A percentile compares a stretch with the other conserved stretches of the same genome.
Conservation (phyloP, 148 eudicot genomes). For the Drosera capensis region DNA sequence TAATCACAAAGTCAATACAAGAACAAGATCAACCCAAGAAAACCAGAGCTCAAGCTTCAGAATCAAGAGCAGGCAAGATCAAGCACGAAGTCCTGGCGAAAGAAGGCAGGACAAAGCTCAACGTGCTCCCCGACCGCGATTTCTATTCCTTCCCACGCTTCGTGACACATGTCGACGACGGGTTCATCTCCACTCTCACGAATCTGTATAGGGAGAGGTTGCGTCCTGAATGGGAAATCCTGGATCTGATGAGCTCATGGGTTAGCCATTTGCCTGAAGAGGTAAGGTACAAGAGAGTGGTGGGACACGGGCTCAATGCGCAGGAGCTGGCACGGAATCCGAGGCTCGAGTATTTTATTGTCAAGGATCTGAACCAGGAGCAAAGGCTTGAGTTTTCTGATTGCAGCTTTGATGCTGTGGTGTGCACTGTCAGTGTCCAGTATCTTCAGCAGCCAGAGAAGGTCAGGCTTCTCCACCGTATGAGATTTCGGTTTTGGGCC, state of each 20-base stretch:
- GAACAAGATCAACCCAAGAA: slow-evolving; percentile 9
- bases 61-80: slow-evolving; percentile 31
- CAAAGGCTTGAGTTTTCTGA: slow-evolving; percentile 27
- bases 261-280: slow-evolving; percentile 52
- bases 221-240: slow-evolving; percentile 33
- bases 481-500: background rate
- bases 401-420: slow-evolving; percentile 45
- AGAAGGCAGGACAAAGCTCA: slow-evolving; percentile 41
- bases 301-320: slow-evolving; percentile 61
- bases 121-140: slow-evolving; percentile 29
- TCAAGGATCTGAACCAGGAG: slow-evolving; percentile 49
- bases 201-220: slow-evolving; percentile 27
- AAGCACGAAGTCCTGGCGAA: slow-evolving; percentile 36
- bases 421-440: slow-evolving; percentile 66
- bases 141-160: slow-evolving; percentile 53
- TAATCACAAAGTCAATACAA: slow-evolving; percentile 5
- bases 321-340: slow-evolving; percentile 51
- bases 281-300: slow-evolving; percentile 38
- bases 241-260: slow-evolving; percentile 74
- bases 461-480: slow-evolving; percentile 14
- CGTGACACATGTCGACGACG: slow-evolving; percentile 48
- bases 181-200: slow-evolving; percentile 38
- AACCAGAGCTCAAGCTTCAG: no score
- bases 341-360: slow-evolving; percentile 47
- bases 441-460: slow-evolving; percentile 69